A percentile compares a stretch with the other conserved stretches of the same genome.
phyloP scores from a whole-genome alignment of 2,329 filamentous ascomycete genomes.

The Colletotrichum tropicale region DNA sequence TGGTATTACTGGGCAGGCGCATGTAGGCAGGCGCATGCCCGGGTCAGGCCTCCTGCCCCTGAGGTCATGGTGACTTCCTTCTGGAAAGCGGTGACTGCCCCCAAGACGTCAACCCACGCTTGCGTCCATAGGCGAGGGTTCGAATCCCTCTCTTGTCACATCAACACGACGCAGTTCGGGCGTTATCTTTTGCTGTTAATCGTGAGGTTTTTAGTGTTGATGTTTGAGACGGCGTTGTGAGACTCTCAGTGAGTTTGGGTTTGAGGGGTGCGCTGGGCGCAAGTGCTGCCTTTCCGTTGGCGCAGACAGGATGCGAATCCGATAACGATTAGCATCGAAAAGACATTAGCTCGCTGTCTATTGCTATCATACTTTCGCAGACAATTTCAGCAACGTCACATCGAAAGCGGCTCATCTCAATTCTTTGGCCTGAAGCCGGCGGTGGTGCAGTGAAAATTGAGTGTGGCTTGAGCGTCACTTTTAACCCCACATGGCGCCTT shows the following conservation, averaged over 20 bases:
- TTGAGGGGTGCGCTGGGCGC: background rate
- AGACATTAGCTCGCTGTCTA: background rate
- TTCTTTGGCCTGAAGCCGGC: background rate
- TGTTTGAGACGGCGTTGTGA: background rate
- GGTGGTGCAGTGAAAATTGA: conserved; percentile 8
- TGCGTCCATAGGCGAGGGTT: background rate
- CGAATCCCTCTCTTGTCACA: background rate
- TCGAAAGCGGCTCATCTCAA: background rate
- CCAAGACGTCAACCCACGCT: too few relatives aligned
- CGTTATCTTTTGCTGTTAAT: background rate
- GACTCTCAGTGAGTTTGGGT: background rate
- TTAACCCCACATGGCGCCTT: background rate
- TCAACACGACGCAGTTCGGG: background rate
- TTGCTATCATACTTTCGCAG: background rate
- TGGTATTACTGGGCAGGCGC: too few relatives aligned
- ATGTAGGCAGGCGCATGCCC: too few relatives aligned
- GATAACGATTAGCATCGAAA: background rate
- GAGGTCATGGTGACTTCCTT: too few relatives aligned
- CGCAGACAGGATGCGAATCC: background rate
- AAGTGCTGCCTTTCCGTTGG: background rate
- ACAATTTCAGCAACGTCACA: background rate
- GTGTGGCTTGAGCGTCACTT: conserved; percentile 16
- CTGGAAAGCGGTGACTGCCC: too few relatives aligned
- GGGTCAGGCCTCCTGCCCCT: too few relatives aligned
- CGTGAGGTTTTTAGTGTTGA: background rate